Evolutionary conservation across 2,329 filamentous ascomycete genomes (phyloP).

Genomic region (Cladophialophora chaetospira): DNA sequence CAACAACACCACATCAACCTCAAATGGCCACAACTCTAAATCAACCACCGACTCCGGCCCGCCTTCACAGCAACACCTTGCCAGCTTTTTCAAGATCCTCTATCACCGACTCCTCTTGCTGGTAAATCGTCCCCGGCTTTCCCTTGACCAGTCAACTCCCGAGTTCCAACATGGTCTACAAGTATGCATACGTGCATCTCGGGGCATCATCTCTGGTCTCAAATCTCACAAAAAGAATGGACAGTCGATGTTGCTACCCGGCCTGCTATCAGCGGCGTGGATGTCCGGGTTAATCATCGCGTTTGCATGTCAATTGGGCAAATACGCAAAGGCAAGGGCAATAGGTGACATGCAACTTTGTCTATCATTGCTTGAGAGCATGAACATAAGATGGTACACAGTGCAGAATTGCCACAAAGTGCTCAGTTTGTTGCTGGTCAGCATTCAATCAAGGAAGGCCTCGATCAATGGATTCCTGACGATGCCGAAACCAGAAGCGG

Average conservation of each 20-base stretch:
- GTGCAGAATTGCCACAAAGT: conserved; percentile 44
- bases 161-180: conserved; percentile 46
- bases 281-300: conserved; percentile 46
- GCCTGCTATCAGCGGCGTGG: conserved; percentile 44
- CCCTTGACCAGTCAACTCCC: conserved; percentile 41
- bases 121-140: conserved; percentile 44
- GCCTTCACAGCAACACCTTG: conserved; percentile 25
- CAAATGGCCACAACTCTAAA: conserved; percentile 1
- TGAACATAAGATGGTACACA: conserved; percentile 45
- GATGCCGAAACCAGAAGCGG: conserved; percentile 23
- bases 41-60: neutral
- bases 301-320: conserved; percentile 45
- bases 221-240: conserved; percentile 37
- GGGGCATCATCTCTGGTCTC: conserved; percentile 42
- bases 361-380: conserved; percentile 37
- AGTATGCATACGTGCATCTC: conserved; percentile 44
- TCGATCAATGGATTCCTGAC: conserved; percentile 29
- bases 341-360: conserved; percentile 42
- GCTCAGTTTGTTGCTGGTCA: conserved; percentile 38
- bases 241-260: conserved; percentile 44
- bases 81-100: conserved; percentile 45
- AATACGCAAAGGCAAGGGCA: conserved; percentile 41
- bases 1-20: conserved; percentile 3
- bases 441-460: conserved; percentile 37
- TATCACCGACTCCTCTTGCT: conserved; percentile 46